Percentiles rank a stretch among this genome's conserved stretches.
These are phyloP conservation scores for Hyaloscypha bicolor DNA, from an alignment of 495 filamentous ascomycete species.

Conservation along the genomic window DNA sequence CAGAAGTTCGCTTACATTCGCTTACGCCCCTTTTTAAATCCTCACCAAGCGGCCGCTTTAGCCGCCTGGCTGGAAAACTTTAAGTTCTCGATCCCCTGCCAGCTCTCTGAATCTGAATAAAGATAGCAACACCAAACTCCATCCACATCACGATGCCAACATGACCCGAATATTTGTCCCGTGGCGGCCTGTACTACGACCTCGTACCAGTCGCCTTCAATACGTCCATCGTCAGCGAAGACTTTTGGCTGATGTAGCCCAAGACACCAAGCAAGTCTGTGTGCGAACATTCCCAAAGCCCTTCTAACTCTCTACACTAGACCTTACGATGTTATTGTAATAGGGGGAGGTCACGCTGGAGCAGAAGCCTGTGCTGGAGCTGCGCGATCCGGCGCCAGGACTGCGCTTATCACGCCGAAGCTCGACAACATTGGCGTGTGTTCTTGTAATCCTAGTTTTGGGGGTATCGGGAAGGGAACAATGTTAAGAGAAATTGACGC, in stretches of 20 bases:
- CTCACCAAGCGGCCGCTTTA: too few relatives aligned
- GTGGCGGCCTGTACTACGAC: conserved; percentile 9
- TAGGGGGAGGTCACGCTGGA: conserved; percentile 95
- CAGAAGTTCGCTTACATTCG: too few relatives aligned
- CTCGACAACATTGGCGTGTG: conserved; percentile 90
- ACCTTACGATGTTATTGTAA: conserved; percentile 79
- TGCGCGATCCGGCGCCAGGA: conserved; percentile 85
- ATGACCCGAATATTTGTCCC: conserved; percentile 26
- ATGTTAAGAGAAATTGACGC: conserved; percentile 97
- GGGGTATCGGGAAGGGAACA: conserved; percentile 97
- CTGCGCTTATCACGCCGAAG: conserved; percentile 85
- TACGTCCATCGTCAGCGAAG: conserved; percentile 16
- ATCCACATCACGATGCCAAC: conserved; percentile 21
- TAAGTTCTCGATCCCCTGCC: background rate
- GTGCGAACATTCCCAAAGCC: background rate
- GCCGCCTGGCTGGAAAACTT: conserved; percentile 6
- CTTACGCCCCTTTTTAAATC: too few relatives aligned
- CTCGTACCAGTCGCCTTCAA: conserved; percentile 1
- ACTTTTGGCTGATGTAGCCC: conserved; percentile 26
- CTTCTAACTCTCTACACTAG: conserved; percentile 15
- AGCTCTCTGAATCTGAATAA: background rate
- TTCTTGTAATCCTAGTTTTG: conserved; percentile 97
- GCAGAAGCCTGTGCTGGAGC: conserved; percentile 94
- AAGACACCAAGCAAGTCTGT: conserved; percentile 21
- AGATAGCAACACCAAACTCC: background rate